Evolutionary conservation across 257 asterid species (phyloP).

Genomic region (Gynochthodes officinalis): DNA sequence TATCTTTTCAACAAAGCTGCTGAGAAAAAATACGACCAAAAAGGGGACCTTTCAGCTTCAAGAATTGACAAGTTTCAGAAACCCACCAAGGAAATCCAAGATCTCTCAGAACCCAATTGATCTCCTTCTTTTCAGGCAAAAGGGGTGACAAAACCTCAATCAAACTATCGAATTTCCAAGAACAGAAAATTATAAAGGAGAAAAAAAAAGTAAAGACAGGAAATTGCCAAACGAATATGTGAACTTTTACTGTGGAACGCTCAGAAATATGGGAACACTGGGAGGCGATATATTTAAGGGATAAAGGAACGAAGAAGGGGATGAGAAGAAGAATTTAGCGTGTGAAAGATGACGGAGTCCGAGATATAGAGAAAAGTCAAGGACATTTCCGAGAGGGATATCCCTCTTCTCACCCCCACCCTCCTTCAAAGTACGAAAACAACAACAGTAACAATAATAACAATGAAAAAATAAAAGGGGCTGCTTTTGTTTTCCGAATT

Average conservation of each 20-base stretch:
- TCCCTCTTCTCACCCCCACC: conserved; percentile 8
- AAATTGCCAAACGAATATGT: neutral
- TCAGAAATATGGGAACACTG: neutral
- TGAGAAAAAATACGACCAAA: conserved; percentile 7
- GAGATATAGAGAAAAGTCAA: conserved; percentile 15
- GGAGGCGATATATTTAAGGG: conserved; percentile 22
- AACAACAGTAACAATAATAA: too few species aligned
- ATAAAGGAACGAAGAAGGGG: conserved; percentile 5
- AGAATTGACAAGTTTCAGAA: neutral
- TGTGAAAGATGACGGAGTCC: conserved; percentile 21
- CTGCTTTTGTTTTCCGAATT: neutral
- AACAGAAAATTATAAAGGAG: conserved; percentile 1
- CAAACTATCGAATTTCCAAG: neutral
- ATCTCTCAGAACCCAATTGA: conserved; percentile 23
- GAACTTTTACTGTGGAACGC: neutral
- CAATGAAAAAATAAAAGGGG: too few species aligned
- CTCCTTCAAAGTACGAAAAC: neutral
- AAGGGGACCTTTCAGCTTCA: neutral
- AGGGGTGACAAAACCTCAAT: conserved; percentile 14
- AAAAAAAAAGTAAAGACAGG: neutral
- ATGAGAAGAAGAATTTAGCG: conserved; percentile 23
- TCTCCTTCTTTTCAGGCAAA: conserved; percentile 12
- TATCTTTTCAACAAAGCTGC: conserved; percentile 18
- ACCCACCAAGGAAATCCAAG: conserved; percentile 20
- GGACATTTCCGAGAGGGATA: neutral